Evolutionary conservation across 768 basidiomycete species (phyloP).

Genomic region (Podaxis rugospora): DNA sequence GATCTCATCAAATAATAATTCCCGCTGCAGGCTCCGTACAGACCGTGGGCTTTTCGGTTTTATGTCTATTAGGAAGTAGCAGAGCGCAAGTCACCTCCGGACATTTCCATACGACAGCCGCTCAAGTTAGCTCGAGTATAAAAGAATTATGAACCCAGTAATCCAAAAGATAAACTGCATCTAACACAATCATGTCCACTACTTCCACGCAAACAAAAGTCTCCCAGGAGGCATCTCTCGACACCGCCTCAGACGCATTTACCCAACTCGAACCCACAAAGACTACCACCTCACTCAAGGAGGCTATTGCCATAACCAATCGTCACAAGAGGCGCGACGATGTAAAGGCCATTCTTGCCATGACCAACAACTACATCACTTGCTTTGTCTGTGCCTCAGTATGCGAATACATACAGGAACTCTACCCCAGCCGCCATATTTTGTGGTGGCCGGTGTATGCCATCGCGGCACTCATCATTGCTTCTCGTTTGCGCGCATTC

Average conservation of each 20-base stretch:
- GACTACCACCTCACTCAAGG: not conserved
- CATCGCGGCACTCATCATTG: not conserved
- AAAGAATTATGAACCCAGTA: not conserved
- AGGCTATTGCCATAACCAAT: constrained; percentile 5
- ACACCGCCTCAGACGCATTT: not conserved
- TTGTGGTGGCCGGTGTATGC: not conserved
- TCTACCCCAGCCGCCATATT: not conserved
- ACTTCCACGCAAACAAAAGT: not conserved
- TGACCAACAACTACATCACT: constrained; percentile 4
- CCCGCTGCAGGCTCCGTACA: not conserved
- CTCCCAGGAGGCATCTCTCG: not conserved
- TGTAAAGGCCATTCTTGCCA: not conserved
- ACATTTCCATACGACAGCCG: not conserved
- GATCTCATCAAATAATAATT: not conserved
- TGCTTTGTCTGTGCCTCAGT: constrained; percentile 5
- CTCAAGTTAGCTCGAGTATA: not conserved
- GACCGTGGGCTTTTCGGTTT: not conserved
- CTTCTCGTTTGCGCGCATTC: constrained; percentile 5
- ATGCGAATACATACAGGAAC: not conserved
- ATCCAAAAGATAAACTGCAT: not conserved
- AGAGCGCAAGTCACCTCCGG: not conserved
- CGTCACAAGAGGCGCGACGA: constrained; percentile 3
- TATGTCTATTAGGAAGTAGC: not conserved
- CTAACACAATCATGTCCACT: not conserved
- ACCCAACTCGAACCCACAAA: constrained; percentile 3